Percentiles rank a stretch among this genome's conserved stretches.
phyloP scores from a whole-genome alignment of 2,329 filamentous ascomycete genomes.

The Corynespora cassiicola region DNA sequence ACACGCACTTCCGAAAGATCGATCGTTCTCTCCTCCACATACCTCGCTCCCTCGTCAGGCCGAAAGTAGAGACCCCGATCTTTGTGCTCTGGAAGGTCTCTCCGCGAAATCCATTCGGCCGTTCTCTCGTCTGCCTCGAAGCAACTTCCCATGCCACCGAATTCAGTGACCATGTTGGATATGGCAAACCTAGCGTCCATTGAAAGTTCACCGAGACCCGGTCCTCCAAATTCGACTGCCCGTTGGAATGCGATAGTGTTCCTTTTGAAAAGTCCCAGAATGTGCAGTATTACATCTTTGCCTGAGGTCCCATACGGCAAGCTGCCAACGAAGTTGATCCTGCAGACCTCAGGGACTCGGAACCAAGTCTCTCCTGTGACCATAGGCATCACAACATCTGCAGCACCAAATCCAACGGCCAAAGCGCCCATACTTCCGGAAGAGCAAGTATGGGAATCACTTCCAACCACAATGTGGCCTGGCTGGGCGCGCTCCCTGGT shows the following conservation, averaged over 20 bases:
- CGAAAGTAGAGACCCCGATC: constrained; percentile 45
- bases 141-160: constrained; percentile 53
- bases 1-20: constrained; percentile 48
- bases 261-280: constrained; percentile 51
- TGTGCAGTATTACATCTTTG: constrained; percentile 56
- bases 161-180: constrained; percentile 56
- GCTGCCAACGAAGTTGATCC: constrained; percentile 48
- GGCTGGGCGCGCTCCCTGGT: constrained; percentile 53
- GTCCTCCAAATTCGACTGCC: constrained; percentile 55
- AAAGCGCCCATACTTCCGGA: constrained; percentile 50
- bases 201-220: constrained; percentile 47
- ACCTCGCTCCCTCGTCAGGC: constrained; percentile 48
- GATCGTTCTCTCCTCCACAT: constrained; percentile 46
- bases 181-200: constrained; percentile 56
- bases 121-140: constrained; percentile 51
- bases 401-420: constrained; percentile 54
- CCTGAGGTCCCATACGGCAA: constrained; percentile 49
- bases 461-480: constrained; percentile 52
- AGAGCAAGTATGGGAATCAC: constrained; percentile 57
- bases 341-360: constrained; percentile 51
- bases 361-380: constrained; percentile 58
- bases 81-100: constrained; percentile 44
- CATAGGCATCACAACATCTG: constrained; percentile 54
- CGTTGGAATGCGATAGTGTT: constrained; percentile 55
- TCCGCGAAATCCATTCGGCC: constrained; percentile 40